Conservation (phyloP, 2,329 filamentous ascomycete genomes). For the Parascedosporium putredinis region DNA sequence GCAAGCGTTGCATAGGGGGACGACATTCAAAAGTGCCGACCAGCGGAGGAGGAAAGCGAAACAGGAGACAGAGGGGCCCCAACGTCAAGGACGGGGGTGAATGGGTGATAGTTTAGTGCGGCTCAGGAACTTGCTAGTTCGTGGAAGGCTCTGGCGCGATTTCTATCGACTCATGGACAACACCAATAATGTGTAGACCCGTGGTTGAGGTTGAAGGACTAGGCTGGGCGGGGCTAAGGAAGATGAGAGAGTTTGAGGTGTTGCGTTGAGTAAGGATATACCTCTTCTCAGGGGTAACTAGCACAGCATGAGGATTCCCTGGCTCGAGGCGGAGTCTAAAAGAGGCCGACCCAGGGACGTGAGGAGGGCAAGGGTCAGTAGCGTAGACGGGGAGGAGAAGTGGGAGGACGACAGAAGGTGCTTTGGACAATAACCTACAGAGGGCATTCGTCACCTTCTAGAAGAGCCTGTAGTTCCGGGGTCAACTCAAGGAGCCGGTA, state of each 20-base stretch:
- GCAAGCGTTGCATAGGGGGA: too few relatives aligned
- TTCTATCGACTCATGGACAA: constrained; percentile 53
- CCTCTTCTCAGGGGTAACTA: constrained; percentile 39
- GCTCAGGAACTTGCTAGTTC: too few relatives aligned
- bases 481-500: constrained; percentile 56
- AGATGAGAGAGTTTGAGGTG: constrained; percentile 54
- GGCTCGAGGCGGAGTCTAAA: constrained; percentile 37
- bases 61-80: too few relatives aligned
- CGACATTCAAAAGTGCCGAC: too few relatives aligned
- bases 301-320: constrained; percentile 37
- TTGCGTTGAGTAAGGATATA: constrained; percentile 56
- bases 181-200: constrained; percentile 37
- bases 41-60: too few relatives aligned
- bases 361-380: neutral
- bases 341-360: neutral
- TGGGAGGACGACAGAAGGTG: neutral
- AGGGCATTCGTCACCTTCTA: constrained; percentile 43
- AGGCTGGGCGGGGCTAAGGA: constrained; percentile 30
- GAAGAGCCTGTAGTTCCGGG: constrained; percentile 42
- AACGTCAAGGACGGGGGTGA: too few relatives aligned
- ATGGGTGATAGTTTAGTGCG: too few relatives aligned
- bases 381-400: too few relatives aligned
- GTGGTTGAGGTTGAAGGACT: neutral
- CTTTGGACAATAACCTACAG: constrained; percentile 26
- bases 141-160: constrained; percentile 33